Evolutionary conservation across 1,284 basidiomycete genomes (phyloP).

Genomic region (Ustilago hordei): DNA sequence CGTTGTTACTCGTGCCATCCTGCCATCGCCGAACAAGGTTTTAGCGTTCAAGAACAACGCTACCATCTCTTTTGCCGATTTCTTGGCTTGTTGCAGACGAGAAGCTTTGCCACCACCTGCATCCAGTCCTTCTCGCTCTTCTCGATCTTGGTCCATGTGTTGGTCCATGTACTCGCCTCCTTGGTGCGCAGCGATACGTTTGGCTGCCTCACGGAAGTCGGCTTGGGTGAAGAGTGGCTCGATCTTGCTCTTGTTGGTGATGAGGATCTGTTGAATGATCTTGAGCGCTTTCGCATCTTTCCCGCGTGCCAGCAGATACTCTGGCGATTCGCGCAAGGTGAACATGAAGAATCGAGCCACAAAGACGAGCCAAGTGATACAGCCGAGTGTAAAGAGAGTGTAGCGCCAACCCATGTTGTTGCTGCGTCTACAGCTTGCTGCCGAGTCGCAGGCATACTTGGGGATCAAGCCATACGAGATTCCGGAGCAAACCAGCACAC

Average conservation of each 20-base stretch:
- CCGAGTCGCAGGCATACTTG: slow-evolving; percentile 48
- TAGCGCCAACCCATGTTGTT: slow-evolving; percentile 68
- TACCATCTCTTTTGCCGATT: slow-evolving; percentile 50
- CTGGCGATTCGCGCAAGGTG: slow-evolving; percentile 61
- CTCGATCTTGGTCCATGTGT: background rate
- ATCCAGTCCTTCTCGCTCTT: slow-evolving; percentile 24
- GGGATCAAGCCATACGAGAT: slow-evolving; percentile 66
- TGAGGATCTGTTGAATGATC: slow-evolving; percentile 52
- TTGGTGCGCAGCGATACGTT: slow-evolving; percentile 33
- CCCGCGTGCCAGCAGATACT: slow-evolving; percentile 60
- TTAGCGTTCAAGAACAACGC: slow-evolving; percentile 67
- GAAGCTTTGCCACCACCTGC: slow-evolving; percentile 10
- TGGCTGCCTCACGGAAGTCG: slow-evolving; percentile 70
- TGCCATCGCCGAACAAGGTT: slow-evolving; percentile 68
- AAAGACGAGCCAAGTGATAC: slow-evolving; percentile 64
- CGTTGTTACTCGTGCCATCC: slow-evolving; percentile 67
- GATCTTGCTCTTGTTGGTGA: slow-evolving; percentile 67
- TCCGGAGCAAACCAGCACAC: slow-evolving; percentile 57
- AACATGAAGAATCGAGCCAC: slow-evolving; percentile 64
- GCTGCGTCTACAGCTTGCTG: slow-evolving; percentile 38
- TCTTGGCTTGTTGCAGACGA: slow-evolving; percentile 31
- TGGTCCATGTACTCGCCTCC: slow-evolving; percentile 15
- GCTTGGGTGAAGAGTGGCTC: slow-evolving; percentile 69
- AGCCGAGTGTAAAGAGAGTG: slow-evolving; percentile 62
- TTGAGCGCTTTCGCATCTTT: slow-evolving; percentile 57